Conservation (phyloP, 257 asterid species). For the Solanum habrochaites region DNA sequence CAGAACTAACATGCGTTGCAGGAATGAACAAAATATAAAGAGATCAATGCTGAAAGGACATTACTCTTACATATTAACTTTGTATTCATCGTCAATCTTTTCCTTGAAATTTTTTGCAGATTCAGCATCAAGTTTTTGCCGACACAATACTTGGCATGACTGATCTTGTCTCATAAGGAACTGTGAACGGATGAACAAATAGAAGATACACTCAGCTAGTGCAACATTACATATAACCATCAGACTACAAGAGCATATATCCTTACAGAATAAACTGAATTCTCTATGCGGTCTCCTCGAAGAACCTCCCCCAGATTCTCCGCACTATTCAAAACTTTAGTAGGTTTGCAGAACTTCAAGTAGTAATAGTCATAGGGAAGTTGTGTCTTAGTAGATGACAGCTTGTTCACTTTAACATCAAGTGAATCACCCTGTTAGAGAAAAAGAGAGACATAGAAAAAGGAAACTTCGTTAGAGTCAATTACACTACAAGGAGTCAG, state of each 20-base stretch:
- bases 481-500: not conserved
- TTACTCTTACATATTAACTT: conserved; percentile 16
- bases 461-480: not conserved
- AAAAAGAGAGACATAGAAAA: not conserved
- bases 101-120: conserved; percentile 22
- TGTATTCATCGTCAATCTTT: conserved; percentile 19
- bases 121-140: conserved; percentile 13
- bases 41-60: not conserved
- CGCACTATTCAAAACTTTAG: conserved; percentile 46
- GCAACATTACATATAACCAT: not conserved
- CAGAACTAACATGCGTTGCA: not conserved
- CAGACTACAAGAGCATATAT: not conserved
- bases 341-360: conserved; percentile 72
- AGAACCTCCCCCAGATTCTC: conserved; percentile 88
- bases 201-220: not conserved
- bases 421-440: conserved; percentile 60
- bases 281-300: conserved; percentile 87
- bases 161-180: conserved; percentile 7
- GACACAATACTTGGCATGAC: conserved; percentile 13
- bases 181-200: not conserved
- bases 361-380: conserved; percentile 79
- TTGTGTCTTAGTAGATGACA: conserved; percentile 86
- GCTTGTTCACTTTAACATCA: conserved; percentile 74
- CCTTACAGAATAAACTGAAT: conserved; percentile 59
- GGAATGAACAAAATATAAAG: not conserved